Evolutionary conservation across 108 stramenopile genomes (phyloP).

Genomic region (Cyclotella cryptica): DNA sequence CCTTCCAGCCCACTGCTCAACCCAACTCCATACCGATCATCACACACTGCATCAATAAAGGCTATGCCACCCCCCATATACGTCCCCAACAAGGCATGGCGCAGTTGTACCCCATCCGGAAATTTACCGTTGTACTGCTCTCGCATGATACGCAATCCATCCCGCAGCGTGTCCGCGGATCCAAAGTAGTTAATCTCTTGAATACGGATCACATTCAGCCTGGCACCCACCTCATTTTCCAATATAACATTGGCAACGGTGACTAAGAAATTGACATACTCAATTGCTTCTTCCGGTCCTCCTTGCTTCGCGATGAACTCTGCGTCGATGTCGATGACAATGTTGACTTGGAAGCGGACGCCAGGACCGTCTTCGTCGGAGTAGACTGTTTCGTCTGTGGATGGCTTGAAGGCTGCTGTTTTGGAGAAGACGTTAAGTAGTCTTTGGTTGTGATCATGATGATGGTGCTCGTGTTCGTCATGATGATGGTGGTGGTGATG

Average conservation of each 20-base stretch:
- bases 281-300: constrained; percentile 15
- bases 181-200: constrained; percentile 22
- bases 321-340: constrained; percentile 29
- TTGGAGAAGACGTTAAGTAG: not conserved
- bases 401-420: not conserved
- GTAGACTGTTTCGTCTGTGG: constrained; percentile 1
- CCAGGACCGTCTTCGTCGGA: constrained; percentile 1
- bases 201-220: constrained; percentile 18
- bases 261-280: constrained; percentile 25
- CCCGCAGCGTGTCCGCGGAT: not conserved
- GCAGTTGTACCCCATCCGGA: not conserved
- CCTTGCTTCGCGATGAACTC: constrained; percentile 29
- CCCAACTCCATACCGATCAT: constrained; percentile 15
- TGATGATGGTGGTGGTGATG: not conserved
- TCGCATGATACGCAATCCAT: constrained; percentile 20
- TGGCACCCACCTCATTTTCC: constrained; percentile 18
- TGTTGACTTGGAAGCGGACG: constrained; percentile 13
- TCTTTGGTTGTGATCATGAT: not conserved
- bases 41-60: constrained; percentile 37
- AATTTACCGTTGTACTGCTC: not conserved
- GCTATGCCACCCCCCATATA: constrained; percentile 41
- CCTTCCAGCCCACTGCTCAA: constrained; percentile 32
- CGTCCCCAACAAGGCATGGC: constrained; percentile 28
- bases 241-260: constrained; percentile 22
- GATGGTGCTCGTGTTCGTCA: constrained; percentile 1